Percentiles rank a stretch among this genome's conserved stretches.
Evolutionary conservation across 805 yeast genomes (phyloP).

Genomic region (Wickerhamiella slavikovae): DNA sequence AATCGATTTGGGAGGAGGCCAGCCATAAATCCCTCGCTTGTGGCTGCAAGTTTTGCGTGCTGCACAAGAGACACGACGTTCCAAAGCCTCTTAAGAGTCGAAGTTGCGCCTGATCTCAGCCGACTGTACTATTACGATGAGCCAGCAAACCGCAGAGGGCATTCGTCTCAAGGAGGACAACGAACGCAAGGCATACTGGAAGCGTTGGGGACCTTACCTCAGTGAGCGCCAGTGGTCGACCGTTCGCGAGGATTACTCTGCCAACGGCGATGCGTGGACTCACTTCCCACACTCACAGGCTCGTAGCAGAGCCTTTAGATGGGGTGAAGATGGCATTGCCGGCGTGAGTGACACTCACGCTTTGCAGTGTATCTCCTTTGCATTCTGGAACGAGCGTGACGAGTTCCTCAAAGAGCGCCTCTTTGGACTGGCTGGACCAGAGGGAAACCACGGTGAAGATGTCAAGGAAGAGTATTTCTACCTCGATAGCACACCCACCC

Average conservation of each 20-base stretch:
- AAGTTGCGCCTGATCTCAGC: no score
- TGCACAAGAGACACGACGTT: no score
- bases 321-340: constrained; percentile 94
- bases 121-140: no score
- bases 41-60: no score
- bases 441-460: constrained; percentile 93
- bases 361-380: constrained; percentile 53
- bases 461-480: constrained; percentile 51
- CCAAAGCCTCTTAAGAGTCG: no score
- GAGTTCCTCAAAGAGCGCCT: constrained; percentile 65
- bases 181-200: constrained; percentile 35
- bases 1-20: no score
- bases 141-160: constrained; percentile 20
- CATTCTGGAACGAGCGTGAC: constrained; percentile 83
- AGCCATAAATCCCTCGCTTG: no score
- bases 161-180: constrained; percentile 23
- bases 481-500: constrained; percentile 81
- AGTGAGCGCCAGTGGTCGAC: constrained; percentile 69
- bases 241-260: constrained; percentile 66
- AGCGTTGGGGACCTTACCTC: constrained; percentile 80
- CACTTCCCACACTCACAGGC: constrained; percentile 76
- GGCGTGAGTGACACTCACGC: constrained; percentile 79
- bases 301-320: constrained; percentile 57
- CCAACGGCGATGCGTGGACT: constrained; percentile 78
- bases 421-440: constrained; percentile 78